These are phyloP conservation scores for Cyberlindnera samutprakarnensis DNA, from an alignment of 805 yeast species.

Conservation along the genomic window DNA sequence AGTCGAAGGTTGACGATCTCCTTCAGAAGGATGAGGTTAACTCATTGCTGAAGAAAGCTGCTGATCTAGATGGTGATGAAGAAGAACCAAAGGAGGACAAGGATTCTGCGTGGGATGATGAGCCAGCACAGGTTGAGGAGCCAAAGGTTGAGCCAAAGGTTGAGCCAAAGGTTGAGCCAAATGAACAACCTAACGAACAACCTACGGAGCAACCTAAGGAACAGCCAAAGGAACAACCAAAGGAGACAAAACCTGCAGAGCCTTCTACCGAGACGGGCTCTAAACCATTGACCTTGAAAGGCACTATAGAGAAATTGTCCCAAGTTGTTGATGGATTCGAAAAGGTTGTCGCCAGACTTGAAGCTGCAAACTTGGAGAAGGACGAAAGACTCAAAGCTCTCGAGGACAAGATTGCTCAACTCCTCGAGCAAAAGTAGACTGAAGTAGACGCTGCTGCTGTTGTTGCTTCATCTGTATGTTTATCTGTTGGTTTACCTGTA, in stretches of 20 bases:
- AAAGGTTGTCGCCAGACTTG: slow-evolving; percentile 41
- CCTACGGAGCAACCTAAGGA: slow-evolving; percentile 10
- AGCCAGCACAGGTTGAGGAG: slow-evolving; percentile 6
- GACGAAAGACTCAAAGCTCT: slow-evolving; percentile 52
- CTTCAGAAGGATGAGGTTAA: slow-evolving; percentile 41
- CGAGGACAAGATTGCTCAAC: slow-evolving; percentile 44
- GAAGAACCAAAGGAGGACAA: slow-evolving; percentile 12
- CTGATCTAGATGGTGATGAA: slow-evolving; percentile 31
- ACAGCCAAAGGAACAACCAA: slow-evolving; percentile 8
- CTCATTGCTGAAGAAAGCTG: slow-evolving; percentile 40
- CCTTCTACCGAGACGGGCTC: slow-evolving; percentile 9
- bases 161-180: slow-evolving; percentile 5
- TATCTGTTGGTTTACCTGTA: too few relatives aligned
- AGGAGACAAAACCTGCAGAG: slow-evolving; percentile 7
- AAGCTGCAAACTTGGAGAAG: slow-evolving; percentile 50
- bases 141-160: slow-evolving; percentile 8
- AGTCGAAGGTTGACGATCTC: slow-evolving; percentile 40
- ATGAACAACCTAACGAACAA: slow-evolving; percentile 5
- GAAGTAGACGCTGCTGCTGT: not conserved
- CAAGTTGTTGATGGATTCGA: slow-evolving; percentile 51
- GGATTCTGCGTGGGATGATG: slow-evolving; percentile 29
- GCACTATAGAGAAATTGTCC: slow-evolving; percentile 62
- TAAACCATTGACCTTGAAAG: slow-evolving; percentile 58
- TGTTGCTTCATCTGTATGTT: not conserved
- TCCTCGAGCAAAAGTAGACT: not conserved